These are phyloP conservation scores for Alternaria sp. DNA, from an alignment of 2,329 filamentous ascomycete genomes.

Conservation along the genomic window DNA sequence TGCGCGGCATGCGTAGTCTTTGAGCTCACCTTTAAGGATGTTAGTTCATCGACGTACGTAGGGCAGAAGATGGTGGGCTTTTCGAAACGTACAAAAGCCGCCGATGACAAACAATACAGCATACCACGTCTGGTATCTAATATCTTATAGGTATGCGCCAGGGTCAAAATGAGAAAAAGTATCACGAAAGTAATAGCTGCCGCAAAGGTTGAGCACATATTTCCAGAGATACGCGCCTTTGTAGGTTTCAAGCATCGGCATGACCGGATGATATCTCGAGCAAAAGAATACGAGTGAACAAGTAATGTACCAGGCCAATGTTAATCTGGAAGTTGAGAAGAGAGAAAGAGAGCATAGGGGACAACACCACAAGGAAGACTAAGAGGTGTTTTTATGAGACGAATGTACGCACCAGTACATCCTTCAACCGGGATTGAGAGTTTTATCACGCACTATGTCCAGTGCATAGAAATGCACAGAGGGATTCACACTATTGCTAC, in stretches of 20 bases:
- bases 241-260: slow-evolving; percentile 23
- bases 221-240: slow-evolving; percentile 29
- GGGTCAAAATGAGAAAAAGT: slow-evolving; percentile 56
- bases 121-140: slow-evolving; percentile 56
- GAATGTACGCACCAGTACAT: slow-evolving; percentile 16
- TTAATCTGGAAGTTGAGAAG: neutral
- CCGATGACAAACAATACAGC: slow-evolving; percentile 59
- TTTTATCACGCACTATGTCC: slow-evolving; percentile 45
- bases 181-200: slow-evolving; percentile 58
- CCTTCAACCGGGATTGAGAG: slow-evolving; percentile 27
- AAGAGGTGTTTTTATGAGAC: neutral
- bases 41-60: neutral
- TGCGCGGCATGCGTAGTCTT: slow-evolving; percentile 62
- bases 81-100: slow-evolving; percentile 55
- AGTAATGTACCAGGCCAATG: neutral
- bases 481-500: slow-evolving; percentile 30
- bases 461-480: slow-evolving; percentile 36
- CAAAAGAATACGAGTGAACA: neutral
- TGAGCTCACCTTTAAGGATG: slow-evolving; percentile 56
- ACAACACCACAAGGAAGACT: neutral
- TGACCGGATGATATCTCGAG: neutral
- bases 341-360: neutral
- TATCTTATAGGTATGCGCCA: slow-evolving; percentile 55
- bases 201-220: slow-evolving; percentile 55
- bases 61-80: slow-evolving; percentile 21